A percentile compares a stretch with the other conserved stretches of the same genome.
Evolutionary conservation across 2,329 filamentous ascomycete species (phyloP).

Genomic region (Penicillium crustosum): DNA sequence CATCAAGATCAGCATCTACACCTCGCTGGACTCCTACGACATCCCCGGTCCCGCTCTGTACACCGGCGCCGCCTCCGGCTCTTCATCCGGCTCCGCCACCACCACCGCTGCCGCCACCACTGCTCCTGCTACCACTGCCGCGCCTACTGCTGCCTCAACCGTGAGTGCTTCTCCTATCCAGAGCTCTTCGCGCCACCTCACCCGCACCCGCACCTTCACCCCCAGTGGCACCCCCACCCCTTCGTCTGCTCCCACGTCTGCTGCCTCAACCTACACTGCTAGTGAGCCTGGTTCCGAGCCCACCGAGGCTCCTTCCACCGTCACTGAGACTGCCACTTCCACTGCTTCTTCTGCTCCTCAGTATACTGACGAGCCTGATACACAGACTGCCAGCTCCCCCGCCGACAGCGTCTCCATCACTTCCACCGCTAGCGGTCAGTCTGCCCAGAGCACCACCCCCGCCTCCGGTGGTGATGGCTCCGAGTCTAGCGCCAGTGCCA

Average conservation of each 20-base stretch:
- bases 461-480: slow-evolving; percentile 10
- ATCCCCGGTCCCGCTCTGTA: slow-evolving; percentile 53
- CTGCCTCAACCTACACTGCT: no score
- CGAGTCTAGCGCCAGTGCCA: slow-evolving; percentile 4
- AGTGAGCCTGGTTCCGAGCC: no score
- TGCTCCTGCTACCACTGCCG: slow-evolving; percentile 13
- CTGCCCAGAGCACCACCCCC: slow-evolving; percentile 23
- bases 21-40: slow-evolving; percentile 45
- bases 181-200: slow-evolving; percentile 11
- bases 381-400: slow-evolving; percentile 24
- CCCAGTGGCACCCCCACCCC: slow-evolving; percentile 9
- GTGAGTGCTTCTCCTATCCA: slow-evolving; percentile 20
- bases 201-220: slow-evolving; percentile 12
- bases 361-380: slow-evolving; percentile 23
- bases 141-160: slow-evolving; percentile 13
- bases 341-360: slow-evolving; percentile 21
- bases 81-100: slow-evolving; percentile 13
- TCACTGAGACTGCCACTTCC: slow-evolving; percentile 15
- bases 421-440: slow-evolving; percentile 21
- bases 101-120: neutral
- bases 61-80: slow-evolving; percentile 26
- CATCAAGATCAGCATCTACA: slow-evolving; percentile 62
- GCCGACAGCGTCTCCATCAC: slow-evolving; percentile 26
- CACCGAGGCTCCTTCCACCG: slow-evolving; percentile 7
- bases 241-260: slow-evolving; percentile 1